Evolutionary conservation across 2,329 filamentous ascomycete species (phyloP), one percentile per base, ranked within the genome.

Genomic region (Karstenula rhodostoma): DNA sequence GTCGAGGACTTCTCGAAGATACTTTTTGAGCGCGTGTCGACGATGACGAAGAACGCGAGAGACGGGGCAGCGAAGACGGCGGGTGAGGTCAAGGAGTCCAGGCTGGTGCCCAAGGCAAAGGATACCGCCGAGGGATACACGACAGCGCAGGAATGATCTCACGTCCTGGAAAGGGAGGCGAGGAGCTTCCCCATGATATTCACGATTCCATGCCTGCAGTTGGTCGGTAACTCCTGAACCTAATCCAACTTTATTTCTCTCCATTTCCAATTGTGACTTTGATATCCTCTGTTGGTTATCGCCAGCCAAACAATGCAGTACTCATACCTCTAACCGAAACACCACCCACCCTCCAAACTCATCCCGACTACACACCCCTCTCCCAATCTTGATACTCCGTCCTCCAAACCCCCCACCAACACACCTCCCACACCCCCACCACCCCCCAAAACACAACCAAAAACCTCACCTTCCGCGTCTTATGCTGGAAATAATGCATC

Each of bases 401-500:
- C n/a, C 33, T 69, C 66, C 69, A 73, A 4, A 71, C 22, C 0
- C 47, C 47, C 65, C 67, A 76, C 53, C 67, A 67, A 3, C 73
- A 27, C 4, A 63, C 62, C 42, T 77, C 70, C 73, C 74, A 76
- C 0, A 57, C 65, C 17, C 69, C 2, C 6, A 77, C 66, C 25
- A 75, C 75, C 2, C 57, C 56, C 75, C 75, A 77, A 53, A 76
- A 77, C 13, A 64, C 54, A 7, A 71, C 42, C 52, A 73, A 68
- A 46, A 76, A 77, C 0, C 56, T 52, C 12, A 46, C 61, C 63
- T 77, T 78, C 50, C 64, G 62, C 29, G 73, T 78, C 65, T 78
- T 78, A 33, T 78, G 74, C 58, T 76, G 73, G 52, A 78, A 77
- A 55, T 67, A 77, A 61, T 77, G 73, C 69, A 74, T 73, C 3